These are phyloP conservation scores for Leccinum broughii DNA, from an alignment of 768 basidiomycete genomes.

Conservation along the genomic window DNA sequence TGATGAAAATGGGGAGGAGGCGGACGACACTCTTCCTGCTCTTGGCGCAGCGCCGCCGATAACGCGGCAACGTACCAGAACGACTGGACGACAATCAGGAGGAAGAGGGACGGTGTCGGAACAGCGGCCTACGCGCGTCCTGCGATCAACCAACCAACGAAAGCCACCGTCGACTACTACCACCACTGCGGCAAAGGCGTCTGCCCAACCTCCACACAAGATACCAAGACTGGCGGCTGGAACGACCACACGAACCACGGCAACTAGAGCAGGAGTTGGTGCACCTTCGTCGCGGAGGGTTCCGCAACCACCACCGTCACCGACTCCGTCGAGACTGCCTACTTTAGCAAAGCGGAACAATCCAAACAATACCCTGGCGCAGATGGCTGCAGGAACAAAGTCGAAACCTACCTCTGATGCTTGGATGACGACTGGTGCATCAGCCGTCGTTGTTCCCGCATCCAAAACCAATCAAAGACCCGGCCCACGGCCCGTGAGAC, in stretches of 20 bases:
- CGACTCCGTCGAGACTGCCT: conserved; percentile 75
- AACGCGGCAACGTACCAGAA: conserved; percentile 36
- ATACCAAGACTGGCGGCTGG: conserved; percentile 66
- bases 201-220: conserved; percentile 58
- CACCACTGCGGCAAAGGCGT: conserved; percentile 39
- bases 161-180: conserved; percentile 46
- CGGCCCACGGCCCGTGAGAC: conserved; percentile 67
- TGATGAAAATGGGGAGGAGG: conserved; percentile 57
- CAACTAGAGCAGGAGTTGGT: conserved; percentile 33
- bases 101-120: conserved; percentile 63
- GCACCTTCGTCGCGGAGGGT: conserved; percentile 37
- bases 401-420: conserved; percentile 47
- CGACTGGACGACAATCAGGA: conserved; percentile 39
- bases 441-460: conserved; percentile 67
- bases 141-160: conserved; percentile 63
- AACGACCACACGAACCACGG: conserved; percentile 49
- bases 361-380: conserved; percentile 46
- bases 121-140: conserved; percentile 71
- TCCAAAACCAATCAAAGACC: conserved; percentile 71
- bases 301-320: conserved; percentile 55
- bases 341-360: conserved; percentile 63
- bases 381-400: conserved; percentile 45
- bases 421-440: conserved; percentile 77
- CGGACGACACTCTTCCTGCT: conserved; percentile 63
- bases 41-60: conserved; percentile 50